Percentiles rank a stretch among this genome's conserved stretches.
phyloP scores from a whole-genome alignment of 2,329 filamentous ascomycete genomes.

The Botrytis sinoallii region DNA sequence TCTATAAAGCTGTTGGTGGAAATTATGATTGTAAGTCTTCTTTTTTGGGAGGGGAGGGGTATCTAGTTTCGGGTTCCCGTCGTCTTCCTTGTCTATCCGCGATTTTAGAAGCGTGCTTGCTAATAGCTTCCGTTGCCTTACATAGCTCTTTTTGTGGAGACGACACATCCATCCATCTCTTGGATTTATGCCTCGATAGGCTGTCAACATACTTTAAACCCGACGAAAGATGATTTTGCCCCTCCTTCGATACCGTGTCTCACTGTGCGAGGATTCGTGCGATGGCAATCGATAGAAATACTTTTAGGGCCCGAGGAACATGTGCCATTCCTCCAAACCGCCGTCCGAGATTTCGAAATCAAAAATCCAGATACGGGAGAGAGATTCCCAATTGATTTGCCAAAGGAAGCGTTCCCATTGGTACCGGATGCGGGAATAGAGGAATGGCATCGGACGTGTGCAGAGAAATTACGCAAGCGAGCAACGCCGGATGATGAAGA shows the following conservation, averaged over 20 bases:
- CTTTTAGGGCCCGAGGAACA: conserved; percentile 86
- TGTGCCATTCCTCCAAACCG: conserved; percentile 76
- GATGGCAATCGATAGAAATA: conserved; percentile 91
- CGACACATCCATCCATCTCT: conserved; percentile 71
- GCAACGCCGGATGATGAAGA: conserved; percentile 38
- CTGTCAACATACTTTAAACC: conserved; percentile 83
- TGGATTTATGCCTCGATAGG: conserved; percentile 91
- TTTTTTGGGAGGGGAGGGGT: background rate
- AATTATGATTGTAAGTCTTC: conserved; percentile 62
- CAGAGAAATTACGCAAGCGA: conserved; percentile 65
- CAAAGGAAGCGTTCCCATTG: conserved; percentile 63
- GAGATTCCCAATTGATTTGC: conserved; percentile 59
- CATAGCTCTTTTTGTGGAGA: conserved; percentile 71
- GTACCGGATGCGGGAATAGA: conserved; percentile 77
- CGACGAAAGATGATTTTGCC: conserved; percentile 65
- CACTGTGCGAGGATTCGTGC: conserved; percentile 79
- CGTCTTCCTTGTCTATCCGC: conserved; percentile 12
- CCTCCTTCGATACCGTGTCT: conserved; percentile 78
- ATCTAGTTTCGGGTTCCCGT: background rate
- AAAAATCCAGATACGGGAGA: conserved; percentile 71
- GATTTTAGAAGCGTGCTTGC: conserved; percentile 13
- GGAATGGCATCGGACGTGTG: conserved; percentile 79
- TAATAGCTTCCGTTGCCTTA: conserved; percentile 22
- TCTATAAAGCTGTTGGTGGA: conserved; percentile 72
- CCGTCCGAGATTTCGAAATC: conserved; percentile 74